Evolutionary conservation across 2,329 filamentous ascomycete species (phyloP).

Genomic region (Nannizziopsis barbatae): DNA sequence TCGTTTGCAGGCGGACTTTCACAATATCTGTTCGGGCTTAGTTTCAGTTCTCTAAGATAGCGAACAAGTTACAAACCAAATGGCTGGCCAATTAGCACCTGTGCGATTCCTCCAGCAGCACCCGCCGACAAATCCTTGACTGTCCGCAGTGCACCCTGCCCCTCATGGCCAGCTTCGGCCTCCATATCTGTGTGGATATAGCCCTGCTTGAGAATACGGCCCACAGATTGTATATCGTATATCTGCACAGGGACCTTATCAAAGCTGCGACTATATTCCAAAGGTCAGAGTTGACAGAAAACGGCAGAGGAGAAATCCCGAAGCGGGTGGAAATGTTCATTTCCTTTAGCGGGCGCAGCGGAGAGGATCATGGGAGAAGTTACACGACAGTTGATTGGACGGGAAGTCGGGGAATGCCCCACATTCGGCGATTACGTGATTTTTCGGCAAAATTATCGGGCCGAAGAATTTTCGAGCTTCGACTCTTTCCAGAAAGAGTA

Average conservation of each 20-base stretch:
- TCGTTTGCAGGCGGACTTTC: slow-evolving; percentile 93
- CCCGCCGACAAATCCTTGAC: slow-evolving; percentile 86
- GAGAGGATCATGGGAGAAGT: slow-evolving; percentile 4
- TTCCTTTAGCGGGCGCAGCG: not conserved
- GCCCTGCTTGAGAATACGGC: not conserved
- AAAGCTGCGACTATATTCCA: too few species aligned
- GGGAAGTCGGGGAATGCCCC: not conserved
- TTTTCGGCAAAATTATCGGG: slow-evolving; percentile 7
- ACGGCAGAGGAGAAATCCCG: too few species aligned
- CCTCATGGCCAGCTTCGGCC: slow-evolving; percentile 22
- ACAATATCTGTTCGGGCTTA: slow-evolving; percentile 60
- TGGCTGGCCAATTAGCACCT: slow-evolving; percentile 70
- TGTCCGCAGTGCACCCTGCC: slow-evolving; percentile 44
- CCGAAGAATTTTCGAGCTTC: slow-evolving; percentile 3
- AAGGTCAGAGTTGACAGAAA: too few species aligned
- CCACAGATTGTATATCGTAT: not conserved
- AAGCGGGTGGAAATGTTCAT: not conserved
- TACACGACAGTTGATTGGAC: not conserved
- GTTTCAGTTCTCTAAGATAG: not conserved
- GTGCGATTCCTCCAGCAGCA: slow-evolving; percentile 81
- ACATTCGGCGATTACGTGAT: slow-evolving; percentile 2
- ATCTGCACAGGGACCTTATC: too few species aligned
- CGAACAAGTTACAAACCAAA: slow-evolving; percentile 43
- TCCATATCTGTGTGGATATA: slow-evolving; percentile 14
- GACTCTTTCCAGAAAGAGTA: slow-evolving; percentile 2